Conservation (phyloP, 1,284 basidiomycete species). For the Cryptococcus depauperatus region DNA sequence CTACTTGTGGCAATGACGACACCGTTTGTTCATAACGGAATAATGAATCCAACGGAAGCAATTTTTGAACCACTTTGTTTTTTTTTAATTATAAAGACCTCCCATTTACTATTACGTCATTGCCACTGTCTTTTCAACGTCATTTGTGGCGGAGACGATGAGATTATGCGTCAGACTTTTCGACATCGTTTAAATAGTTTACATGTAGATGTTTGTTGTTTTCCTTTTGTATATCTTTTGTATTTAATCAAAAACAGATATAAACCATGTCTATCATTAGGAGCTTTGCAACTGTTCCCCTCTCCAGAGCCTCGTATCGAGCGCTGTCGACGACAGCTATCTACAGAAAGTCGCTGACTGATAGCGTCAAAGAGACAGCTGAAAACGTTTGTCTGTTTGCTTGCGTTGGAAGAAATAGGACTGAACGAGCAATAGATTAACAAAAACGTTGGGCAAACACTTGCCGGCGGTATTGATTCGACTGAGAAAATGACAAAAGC, state of each 20-base stretch:
- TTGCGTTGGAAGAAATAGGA: background rate
- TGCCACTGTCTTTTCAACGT: too few relatives aligned
- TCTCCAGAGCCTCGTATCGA: constrained; percentile 11
- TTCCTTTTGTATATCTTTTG: background rate
- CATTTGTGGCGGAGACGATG: too few relatives aligned
- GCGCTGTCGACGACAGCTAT: constrained; percentile 20
- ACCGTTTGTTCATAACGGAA: too few relatives aligned
- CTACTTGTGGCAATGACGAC: constrained; percentile 1
- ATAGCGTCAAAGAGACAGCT: constrained; percentile 33
- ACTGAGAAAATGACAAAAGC: constrained; percentile 16
- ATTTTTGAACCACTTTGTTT: too few relatives aligned
- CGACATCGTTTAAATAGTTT: too few relatives aligned
- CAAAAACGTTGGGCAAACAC: constrained; percentile 32
- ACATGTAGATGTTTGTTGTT: background rate
- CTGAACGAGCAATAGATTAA: constrained; percentile 16
- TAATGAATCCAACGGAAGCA: too few relatives aligned
- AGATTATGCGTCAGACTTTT: too few relatives aligned
- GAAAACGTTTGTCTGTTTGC: constrained; percentile 20
- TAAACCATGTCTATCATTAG: constrained; percentile 18
- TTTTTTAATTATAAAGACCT: too few relatives aligned
- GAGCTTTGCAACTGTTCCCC: constrained; percentile 8
- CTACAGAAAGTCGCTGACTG: constrained; percentile 21
- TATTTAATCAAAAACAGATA: too few relatives aligned
- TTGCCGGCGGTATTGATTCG: constrained; percentile 25
- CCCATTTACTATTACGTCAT: too few relatives aligned